Evolutionary conservation across 2,329 filamentous ascomycete genomes (phyloP), one percentile per base, ranked within the genome.

Genomic region (Fusarium praegraminearum): DNA sequence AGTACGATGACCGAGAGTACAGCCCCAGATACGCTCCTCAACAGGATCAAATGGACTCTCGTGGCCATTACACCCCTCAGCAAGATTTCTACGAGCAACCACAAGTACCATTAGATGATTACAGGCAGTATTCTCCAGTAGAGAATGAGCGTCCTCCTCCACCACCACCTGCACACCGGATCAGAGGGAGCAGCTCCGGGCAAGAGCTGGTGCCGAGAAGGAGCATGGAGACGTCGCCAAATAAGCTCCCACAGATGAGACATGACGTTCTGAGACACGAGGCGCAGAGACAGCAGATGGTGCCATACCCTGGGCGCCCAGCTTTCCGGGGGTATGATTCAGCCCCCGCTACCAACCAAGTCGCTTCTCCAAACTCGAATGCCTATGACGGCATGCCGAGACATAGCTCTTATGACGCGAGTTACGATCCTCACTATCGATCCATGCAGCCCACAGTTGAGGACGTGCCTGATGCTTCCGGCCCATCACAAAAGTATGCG

Each of bases 361-460:
- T 52, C 24, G 72, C 50, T 38, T 61, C 53, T 72, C 77, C 67
- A 71, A 80, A 57, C 61, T 75, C 38, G 63, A 77, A 62, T 43
- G 61, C 65, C 4, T 82, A 84, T 43, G 75, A 78, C 55, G 74
- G 79, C 2, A 72, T 80, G 2, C 79, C 82, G 3, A 81, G 83
- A 41, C 84, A 87, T 55, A 80, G 84, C 56, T 85, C 86, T 1
- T 86, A 86, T 59, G 86, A 89, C 64, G 75, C 78, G 30, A 76
- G 70, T 6, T 82, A 84, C 33, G 85, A 84, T 55, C 73, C 77
- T 38, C 83, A 83, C 41, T 79, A 81, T 72, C 82, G 83, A 61
- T 83, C 84, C 1, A 85, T 88, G 86, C 88, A 89, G 71, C 87
- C 86, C 4, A 90, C 85, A 9, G 88, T 89, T 8, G 89, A 91